Evolutionary conservation across 2,329 filamentous ascomycete genomes (phyloP), one percentile per base, ranked within the genome.

Genomic region (Blastomyces emzantsi): DNA sequence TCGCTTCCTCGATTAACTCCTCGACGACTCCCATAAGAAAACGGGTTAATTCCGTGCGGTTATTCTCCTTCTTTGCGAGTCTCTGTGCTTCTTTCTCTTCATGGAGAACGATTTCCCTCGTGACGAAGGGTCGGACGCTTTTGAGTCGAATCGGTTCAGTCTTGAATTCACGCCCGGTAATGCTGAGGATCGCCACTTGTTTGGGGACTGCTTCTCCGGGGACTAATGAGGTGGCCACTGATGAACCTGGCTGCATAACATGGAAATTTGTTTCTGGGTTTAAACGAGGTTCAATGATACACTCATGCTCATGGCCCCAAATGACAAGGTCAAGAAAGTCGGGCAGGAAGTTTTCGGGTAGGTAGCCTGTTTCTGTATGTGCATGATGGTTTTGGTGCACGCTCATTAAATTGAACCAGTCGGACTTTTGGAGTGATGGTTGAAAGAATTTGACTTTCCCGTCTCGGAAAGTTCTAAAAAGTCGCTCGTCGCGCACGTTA

Each of bases 291-390:
- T 96, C 87, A 67, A 99, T 96, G 8, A 93, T 75, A 72, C 94
- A 99, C 74, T 99, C 93, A 72, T 99, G 94, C 75, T 99, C 94
- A 71, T 99, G 94, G 2, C 94, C 94, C 94, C 94, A 99, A 60
- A 99, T 84, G 0, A 99, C 86, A 4, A 99, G 81, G 72, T 99
- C 89, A 67, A 99, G 80, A 78, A 95, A 97, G 22, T 91, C 87
- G 0, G 94, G 95, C 0, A 99, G 80, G 70, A 97, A 94, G 69
- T 89, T 91, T 72, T 99, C 95, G 0, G 95, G 93, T 0, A 99
- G 82, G 72, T 96, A 97, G n/a, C 90, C 88, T 0, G 93, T 97
- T 22, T 92, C 86, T 0, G 90, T 96, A 72, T 97, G 89, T 0
- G 92, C 90, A 70, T 94, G 87, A 71, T 97, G 94, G 69, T 99